A percentile compares a stretch with the other conserved stretches of the same genome.
Evolutionary conservation across 192 early-diverging fungal genomes (phyloP).

Genomic region (Diversispora epigaea): DNA sequence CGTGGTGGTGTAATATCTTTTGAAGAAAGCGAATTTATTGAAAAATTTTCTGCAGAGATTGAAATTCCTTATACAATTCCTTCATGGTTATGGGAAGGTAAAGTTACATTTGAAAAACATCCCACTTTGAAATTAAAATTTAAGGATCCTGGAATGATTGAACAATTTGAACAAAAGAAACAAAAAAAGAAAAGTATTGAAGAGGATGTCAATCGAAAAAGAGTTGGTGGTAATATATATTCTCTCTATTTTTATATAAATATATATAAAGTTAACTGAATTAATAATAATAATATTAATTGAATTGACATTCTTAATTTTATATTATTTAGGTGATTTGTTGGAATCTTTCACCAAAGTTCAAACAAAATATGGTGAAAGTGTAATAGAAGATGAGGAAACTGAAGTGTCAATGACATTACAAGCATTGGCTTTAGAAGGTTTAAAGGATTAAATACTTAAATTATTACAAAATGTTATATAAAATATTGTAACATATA

Average conservation of each 20-base stretch:
- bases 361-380: slow-evolving; percentile 30
- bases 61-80: slow-evolving; percentile 60
- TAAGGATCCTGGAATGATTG: slow-evolving; percentile 40
- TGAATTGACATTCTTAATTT: no score
- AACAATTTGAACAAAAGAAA: slow-evolving; percentile 9
- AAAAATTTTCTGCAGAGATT: slow-evolving; percentile 72
- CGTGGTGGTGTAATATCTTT: slow-evolving; percentile 59
- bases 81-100: slow-evolving; percentile 69
- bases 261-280: background rate
- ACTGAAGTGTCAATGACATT: slow-evolving; percentile 37
- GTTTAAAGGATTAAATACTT: slow-evolving; percentile 29
- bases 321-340: slow-evolving; percentile 37
- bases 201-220: slow-evolving; percentile 34
- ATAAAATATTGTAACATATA: no score
- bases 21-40: slow-evolving; percentile 76
- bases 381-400: slow-evolving; percentile 28
- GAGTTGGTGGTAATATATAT: slow-evolving; percentile 37
- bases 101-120: slow-evolving; percentile 63
- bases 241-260: background rate
- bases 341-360: slow-evolving; percentile 33
- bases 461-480: no score
- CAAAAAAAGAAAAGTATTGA: background rate
- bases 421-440: slow-evolving; percentile 48
- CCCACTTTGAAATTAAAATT: slow-evolving; percentile 65
- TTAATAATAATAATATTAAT: slow-evolving; percentile 7